Evolutionary conservation across 495 filamentous ascomycete species (phyloP).

Genomic region (Friedmanniomyces endolithicus): DNA sequence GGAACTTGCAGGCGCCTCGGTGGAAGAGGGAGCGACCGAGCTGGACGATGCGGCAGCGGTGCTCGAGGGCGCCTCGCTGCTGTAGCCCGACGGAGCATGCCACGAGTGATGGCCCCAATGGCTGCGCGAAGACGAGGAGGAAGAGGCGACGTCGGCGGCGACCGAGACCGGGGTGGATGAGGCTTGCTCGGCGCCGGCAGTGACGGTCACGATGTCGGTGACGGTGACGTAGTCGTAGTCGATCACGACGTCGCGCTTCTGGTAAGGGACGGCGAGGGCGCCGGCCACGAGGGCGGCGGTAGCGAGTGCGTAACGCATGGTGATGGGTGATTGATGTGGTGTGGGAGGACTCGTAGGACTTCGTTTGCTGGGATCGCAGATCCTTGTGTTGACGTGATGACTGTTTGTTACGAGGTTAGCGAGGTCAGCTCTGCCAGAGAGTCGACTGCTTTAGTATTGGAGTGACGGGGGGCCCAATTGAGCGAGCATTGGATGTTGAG

Average conservation of each 20-base stretch:
- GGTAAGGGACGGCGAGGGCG: conserved; percentile 45
- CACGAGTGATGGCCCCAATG: background rate
- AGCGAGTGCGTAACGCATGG: conserved; percentile 57
- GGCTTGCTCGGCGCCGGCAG: conserved; percentile 19
- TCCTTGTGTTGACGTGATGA: conserved; percentile 1
- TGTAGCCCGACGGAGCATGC: background rate
- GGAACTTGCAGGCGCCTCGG: conserved; percentile 21
- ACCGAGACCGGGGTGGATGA: background rate
- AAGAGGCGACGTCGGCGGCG: conserved; percentile 9
- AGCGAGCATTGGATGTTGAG: background rate
- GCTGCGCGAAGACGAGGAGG: background rate
- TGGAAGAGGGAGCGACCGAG: no score
- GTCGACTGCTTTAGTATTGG: background rate
- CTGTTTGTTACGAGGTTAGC: background rate
- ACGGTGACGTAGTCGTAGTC: conserved; percentile 47
- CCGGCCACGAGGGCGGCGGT: conserved; percentile 50
- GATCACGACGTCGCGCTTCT: conserved; percentile 33
- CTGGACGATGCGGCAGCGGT: no score
- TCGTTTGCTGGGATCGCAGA: conserved; percentile 21
- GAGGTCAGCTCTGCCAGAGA: background rate
- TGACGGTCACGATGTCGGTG: conserved; percentile 41
- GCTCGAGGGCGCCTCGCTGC: no score
- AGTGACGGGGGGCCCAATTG: background rate
- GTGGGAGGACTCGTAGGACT: background rate
- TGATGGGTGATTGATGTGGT: conserved; percentile 2